Evolutionary conservation across 352 stramenopile genomes (phyloP), one percentile per base, ranked within the genome.

Genomic region (Aphanomyces euteiches): DNA sequence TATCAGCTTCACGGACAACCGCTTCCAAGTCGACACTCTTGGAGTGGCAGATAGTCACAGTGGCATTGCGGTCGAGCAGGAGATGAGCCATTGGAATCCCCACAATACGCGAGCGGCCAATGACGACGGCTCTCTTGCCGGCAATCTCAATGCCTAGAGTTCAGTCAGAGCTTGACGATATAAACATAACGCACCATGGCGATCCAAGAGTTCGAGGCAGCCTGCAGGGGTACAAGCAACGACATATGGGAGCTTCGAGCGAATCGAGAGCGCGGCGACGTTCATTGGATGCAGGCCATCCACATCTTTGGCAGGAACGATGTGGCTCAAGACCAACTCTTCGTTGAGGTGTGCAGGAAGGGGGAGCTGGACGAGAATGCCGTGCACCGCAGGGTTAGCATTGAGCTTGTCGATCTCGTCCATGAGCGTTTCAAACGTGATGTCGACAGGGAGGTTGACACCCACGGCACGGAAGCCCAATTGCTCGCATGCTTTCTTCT

Each of bases 261-360:
- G 84, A 79, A 92, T 91, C 47, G 88, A 80, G 7, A 99, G 79
- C 66, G 96, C 84, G 13, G 96, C 97, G 5, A 98, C 90, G 83
- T 99, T 99, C 63, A 97, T 84, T 47, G 97, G 96, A 74, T 99
- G 95, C 34, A 99, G 86, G 0, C 98, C 98, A 77, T 99, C 98
- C 45, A 99, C 98, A 79, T 99, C 98, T 77, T 99, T 99, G 67
- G 85, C 79, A 19, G 87, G 80, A n/a, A 77, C 77, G 65, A 99
- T 98, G 5, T 80, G 77, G 60, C 97, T 82, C 48, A 99, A 93
- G 41, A 99, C 96, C 47, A 69, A 73, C 67, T 93, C 81, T 65
- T 98, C 89, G 74, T 99, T 83, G 13, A 99, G 69, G 41, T 87
- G 81, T 50, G 67, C 72, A 17, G 86, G 83, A 43, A 94, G 73